Evolutionary conservation across 2,329 filamentous ascomycete species (phyloP), one percentile per base, ranked within the genome.

Genomic region (Neofusicoccum parvum): DNA sequence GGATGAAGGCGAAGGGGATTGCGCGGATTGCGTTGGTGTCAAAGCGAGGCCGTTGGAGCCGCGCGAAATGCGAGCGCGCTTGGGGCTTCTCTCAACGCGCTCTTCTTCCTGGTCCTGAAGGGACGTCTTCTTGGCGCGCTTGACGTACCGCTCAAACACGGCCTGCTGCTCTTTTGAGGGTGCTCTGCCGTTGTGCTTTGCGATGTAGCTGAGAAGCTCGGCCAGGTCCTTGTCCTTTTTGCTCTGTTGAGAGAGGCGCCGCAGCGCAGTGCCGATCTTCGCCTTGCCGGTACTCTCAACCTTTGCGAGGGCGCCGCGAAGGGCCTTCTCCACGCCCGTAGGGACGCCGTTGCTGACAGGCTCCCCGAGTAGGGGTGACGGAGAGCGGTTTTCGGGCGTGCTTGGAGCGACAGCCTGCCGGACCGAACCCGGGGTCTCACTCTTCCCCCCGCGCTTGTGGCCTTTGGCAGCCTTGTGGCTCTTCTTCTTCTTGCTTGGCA

Each of bases 71-170:
- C 59, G 59, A 27, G 59, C 59, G 48, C 59, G 59, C 59, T 62
- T 62, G 36, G 59, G 48, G 46, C 59, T 62, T 37, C 56, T 60
- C 43, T 60, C 56, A 2, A 48, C 41, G 45, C 56, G 45, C 39
- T 48, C 56, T 14, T 60, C 56, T 39, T 46, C 56, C 56, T 48
- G 56, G 43, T 60, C 56, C 11, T 46, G 27, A 6, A 15, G 27
- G 27, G 11, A 17, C 3, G 56, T 43, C 32, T 48, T 60, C 45
- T 46, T 48, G 32, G 56, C 56, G 43, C 56, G 69, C 50, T 76
- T 79, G 66, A 83, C 79, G 62, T 77, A 78, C n/a, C 66, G 67
- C 66, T 80, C 78, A 67, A 84, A 84, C 34, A 71, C 70, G 20
- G 48, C 41, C 36, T 74, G 78, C 67, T 84, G 79, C 62, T 77